Evolutionary conservation across 208 protist genomes (phyloP), one percentile per base, ranked within the genome.

Genomic region (Trypanosoma avium): DNA sequence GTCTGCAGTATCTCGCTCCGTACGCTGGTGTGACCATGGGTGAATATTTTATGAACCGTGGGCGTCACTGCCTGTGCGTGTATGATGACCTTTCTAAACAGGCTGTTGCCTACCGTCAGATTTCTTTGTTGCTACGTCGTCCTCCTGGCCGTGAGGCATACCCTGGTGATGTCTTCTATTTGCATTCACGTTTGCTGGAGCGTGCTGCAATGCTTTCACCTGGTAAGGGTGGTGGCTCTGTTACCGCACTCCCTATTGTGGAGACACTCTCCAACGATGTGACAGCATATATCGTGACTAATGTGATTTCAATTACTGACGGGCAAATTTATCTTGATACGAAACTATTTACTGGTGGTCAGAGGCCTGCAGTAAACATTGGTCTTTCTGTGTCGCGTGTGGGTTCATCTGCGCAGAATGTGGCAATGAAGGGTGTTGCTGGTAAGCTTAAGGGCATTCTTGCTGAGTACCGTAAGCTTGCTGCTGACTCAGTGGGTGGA

Each of bases 61-160:
- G 87, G 46, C 92, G 86, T 58, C 94, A 97, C 81, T 87, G 84
- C 55, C 76, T 97, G 50, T 92, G 95, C 73, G 92, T 97, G 58
- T 97, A 90, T 71, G 94, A 97, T 73, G 94, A 97, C 78, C 84
- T 97, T 66, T 96, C 92, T 17, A 97, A 97, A 81, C 94, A 97
- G 74, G 94, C 94, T 59, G 94, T 97, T 48, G 92, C 94, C 42
- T 97, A 97, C 86, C 92, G 94, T 74, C 94, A 97, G 72, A 92
- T 97, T 70, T 97, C 94, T 27, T 79, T 97, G 45, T 81, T 97
- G 48, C 86, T 97, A 26, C 87, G 94, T 59, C 88, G 92, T 62
- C 94, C 92, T 15, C 92, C 94, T 33, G 89, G 91, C 46, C 88
- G 93, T 71, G 88, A 97, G 81, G 94, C 92, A 26, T 97, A 97